Conservation (phyloP, 306 rosid genomes). For the Dicorynia guianensis region DNA sequence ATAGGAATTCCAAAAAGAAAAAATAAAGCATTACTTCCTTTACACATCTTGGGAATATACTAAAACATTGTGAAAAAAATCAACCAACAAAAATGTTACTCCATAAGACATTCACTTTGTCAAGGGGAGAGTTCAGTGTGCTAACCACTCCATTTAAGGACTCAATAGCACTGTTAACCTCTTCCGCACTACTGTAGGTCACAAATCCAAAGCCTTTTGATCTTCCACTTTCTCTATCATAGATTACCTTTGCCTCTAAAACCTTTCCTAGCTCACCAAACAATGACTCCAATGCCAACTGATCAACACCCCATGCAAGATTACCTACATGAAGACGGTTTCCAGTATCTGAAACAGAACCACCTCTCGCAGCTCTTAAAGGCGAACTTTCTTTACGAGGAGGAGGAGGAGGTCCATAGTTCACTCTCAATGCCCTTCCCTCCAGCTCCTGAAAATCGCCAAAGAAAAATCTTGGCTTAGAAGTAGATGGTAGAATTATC, state of each 20-base stretch:
- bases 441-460: constrained; percentile 67
- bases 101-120: neutral
- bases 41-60: neutral
- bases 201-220: constrained; percentile 98
- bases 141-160: constrained; percentile 88
- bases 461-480: constrained; percentile 19
- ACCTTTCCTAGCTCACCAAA: constrained; percentile 83
- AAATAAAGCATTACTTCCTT: neutral
- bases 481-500: constrained; percentile 8
- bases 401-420: constrained; percentile 92
- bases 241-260: constrained; percentile 88
- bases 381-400: constrained; percentile 53
- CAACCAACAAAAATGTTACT: neutral
- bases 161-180: constrained; percentile 75
- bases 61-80: constrained; percentile 2
- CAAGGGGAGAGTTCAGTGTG: constrained; percentile 16
- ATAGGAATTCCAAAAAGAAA: constrained; percentile 4
- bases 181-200: constrained; percentile 69
- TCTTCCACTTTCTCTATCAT: constrained; percentile 95
- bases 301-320: constrained; percentile 97
- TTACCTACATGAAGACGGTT: constrained; percentile 85
- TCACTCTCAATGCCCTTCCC: constrained; percentile 85
- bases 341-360: constrained; percentile 40
- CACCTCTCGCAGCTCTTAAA: constrained; percentile 55
- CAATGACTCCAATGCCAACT: constrained; percentile 71